Base-by-base conservation (phyloP, 345 rosid species). In the Punica granatum region DNA sequence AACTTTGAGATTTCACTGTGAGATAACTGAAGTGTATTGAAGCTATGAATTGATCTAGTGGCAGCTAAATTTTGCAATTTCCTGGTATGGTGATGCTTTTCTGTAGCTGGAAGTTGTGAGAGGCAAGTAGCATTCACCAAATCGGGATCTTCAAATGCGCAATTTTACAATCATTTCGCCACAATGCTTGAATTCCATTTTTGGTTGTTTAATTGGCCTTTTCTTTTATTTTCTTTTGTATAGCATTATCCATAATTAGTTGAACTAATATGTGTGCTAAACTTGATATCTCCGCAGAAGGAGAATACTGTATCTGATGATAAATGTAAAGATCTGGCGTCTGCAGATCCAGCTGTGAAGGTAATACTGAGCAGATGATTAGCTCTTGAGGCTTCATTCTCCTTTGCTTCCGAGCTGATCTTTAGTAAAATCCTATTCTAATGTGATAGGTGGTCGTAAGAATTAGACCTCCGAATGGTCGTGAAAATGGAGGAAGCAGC, bases 331-430 rank as follows among this genome's bases (percentile, higher is more conserved):
- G 79, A 48, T 37, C 66, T 76, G 60, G 69, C 48, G 67, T 60
- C 60, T 67, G 71, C 71, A 62, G 95, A 88, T 76, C 86, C 90
- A n/a, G 69, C 88, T 11, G 96, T 91, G 44, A 88, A 89, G 95
- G 98, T 90, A 66, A 43, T 43, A 51, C 37, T n/a, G 25, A 1
- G 48, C 61, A 25, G 54, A 68, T 58, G 33, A 51, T 71, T 42
- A 11, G n/a, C 31, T 30, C 53, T 12, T 43, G 48, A 32, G 39
- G 65, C 63, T 76, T 67, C 41, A 16, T 60, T 31, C 35, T 70
- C 15, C 43, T 63, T 34, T 76, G 72, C 10, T 46, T 9, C 21
- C 16, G n/a, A 25, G 43, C 59, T 42, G 58, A 11, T 36, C 31
- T 28, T 37, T 42, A 48, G 32, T 18, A 39, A 46, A 6, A 43